These are phyloP conservation scores for Boehmeria nivea DNA, from an alignment of 306 rosid genomes.

Conservation along the genomic window DNA sequence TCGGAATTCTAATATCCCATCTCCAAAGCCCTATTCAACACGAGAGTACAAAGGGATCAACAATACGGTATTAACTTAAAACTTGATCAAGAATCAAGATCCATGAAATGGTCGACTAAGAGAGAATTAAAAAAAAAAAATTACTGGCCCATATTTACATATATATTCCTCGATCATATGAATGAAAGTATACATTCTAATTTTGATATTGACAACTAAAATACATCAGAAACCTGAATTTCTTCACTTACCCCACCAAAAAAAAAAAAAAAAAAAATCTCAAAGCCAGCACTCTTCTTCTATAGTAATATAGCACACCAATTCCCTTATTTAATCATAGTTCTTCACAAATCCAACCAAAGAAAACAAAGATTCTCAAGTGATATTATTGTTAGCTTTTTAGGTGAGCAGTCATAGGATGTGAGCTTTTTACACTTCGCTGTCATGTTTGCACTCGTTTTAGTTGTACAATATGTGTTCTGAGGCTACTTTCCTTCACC, in stretches of 20 bases:
- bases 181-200: conserved; percentile 36
- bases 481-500: conserved; percentile 78
- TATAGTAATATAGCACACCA: conserved; percentile 19
- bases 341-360: conserved; percentile 1
- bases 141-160: conserved; percentile 33
- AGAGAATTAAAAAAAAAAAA: conserved; percentile 4
- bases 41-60: too few species aligned
- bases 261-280: conserved; percentile 14
- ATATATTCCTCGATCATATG: conserved; percentile 18
- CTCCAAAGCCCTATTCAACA: too few species aligned
- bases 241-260: conserved; percentile 17
- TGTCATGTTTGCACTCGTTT: conserved; percentile 39
- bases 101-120: too few species aligned
- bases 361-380: conserved; percentile 19
- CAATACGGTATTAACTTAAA: too few species aligned
- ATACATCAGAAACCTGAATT: conserved; percentile 21
- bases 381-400: conserved; percentile 39
- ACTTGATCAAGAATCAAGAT: too few species aligned
- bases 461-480: conserved; percentile 62
- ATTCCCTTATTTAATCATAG: conserved; percentile 22
- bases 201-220: conserved; percentile 29
- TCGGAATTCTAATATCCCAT: too few species aligned
- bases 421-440: conserved; percentile 26
- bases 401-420: conserved; percentile 30
- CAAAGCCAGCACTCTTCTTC: conserved; percentile 25